Base-by-base conservation (phyloP, 1,284 basidiomycete genomes). In the Vanrija sp. region DNA sequence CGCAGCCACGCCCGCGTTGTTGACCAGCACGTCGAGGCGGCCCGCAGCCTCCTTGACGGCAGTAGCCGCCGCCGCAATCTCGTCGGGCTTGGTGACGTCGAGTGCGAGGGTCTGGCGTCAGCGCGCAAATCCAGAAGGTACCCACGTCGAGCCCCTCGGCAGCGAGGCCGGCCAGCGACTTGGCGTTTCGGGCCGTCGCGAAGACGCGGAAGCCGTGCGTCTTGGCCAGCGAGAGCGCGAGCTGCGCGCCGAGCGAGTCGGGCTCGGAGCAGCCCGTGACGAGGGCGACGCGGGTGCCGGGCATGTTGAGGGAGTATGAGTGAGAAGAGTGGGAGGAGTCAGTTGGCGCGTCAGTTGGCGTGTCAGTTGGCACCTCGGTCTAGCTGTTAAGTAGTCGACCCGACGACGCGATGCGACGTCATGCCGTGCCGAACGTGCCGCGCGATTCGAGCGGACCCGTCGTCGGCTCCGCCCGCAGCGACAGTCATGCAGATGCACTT, bases 231-330 rank as follows among this genome's bases (percentile, higher is more conserved):
- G 53, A 49, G 6, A 43, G 41, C n/a, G 56, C 50, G 8, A 59
- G 18, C 9, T 52, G 31, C 6, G 54, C 50, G 7, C 58, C 62
- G 31, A 64, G 46, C 24, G 50, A 52, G 9, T 19, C n/a, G 10
- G 58, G 51, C 24, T 56, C 56, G 7, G 24, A 25, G 24, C 24
- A 25, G 24, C 62, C 61, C 4, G 62, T 64, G 27, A 64, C 47
- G 9, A 63, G 38, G 15, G 62, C 62, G 2, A 62, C 54, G 24
- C 24, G 24, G n/a, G n/a, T n/a, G n/a, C n/a, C n/a, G n/a, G n/a
- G n/a, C n/a, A n/a, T n/a, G n/a, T n/a, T n/a, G n/a, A n/a, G n/a
- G n/a, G n/a, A n/a, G n/a, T n/a, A n/a, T n/a, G n/a, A n/a, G n/a
- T n/a, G n/a, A n/a, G n/a, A n/a, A n/a, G n/a, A n/a, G n/a, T n/a